phyloP scores from a whole-genome alignment of 1,139 yeast genomes.

The Kodamaea derodonti region DNA sequence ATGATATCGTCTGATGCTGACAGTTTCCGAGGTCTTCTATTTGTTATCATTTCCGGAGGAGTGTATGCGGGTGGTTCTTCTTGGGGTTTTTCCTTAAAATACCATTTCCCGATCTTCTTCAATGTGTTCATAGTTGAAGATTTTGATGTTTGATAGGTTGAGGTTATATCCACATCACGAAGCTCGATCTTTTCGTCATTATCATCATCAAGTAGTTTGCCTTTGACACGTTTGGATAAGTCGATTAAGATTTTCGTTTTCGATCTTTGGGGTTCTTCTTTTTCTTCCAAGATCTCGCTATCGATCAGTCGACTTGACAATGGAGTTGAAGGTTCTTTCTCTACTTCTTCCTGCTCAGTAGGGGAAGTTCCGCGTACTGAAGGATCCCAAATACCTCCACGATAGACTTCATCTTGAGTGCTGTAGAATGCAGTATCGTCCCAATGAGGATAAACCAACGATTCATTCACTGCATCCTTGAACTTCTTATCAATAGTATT shows the following conservation, averaged over 20 bases:
- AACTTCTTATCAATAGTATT: slow-evolving; percentile 75
- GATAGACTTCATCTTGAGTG: slow-evolving; percentile 62
- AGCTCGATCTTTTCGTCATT: background rate
- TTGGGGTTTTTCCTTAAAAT: slow-evolving; percentile 45
- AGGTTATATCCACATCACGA: background rate
- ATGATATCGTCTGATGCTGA: slow-evolving; percentile 3
- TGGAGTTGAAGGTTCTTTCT: slow-evolving; percentile 5
- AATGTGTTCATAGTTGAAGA: slow-evolving; percentile 33
- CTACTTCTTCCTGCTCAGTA: slow-evolving; percentile 1
- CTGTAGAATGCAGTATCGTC: slow-evolving; percentile 77
- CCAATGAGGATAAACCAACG: slow-evolving; percentile 81
- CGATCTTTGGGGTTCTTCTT: background rate
- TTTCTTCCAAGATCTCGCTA: slow-evolving; percentile 1
- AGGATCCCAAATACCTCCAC: slow-evolving; percentile 91
- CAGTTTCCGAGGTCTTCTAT: slow-evolving; percentile 41
- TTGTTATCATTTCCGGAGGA: slow-evolving; percentile 66
- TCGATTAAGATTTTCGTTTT: background rate
- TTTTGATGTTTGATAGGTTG: background rate
- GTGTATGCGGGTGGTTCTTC: slow-evolving; percentile 24
- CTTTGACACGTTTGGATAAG: background rate
- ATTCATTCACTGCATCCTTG: slow-evolving; percentile 73
- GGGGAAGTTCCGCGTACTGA: slow-evolving; percentile 12
- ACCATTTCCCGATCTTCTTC: slow-evolving; percentile 69
- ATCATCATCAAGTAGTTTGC: background rate
- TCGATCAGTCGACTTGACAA: background rate